A percentile compares a stretch with the other conserved stretches of the same genome.
phyloP scores from a whole-genome alignment of 345 rosid genomes.

The Moringa oleifera region DNA sequence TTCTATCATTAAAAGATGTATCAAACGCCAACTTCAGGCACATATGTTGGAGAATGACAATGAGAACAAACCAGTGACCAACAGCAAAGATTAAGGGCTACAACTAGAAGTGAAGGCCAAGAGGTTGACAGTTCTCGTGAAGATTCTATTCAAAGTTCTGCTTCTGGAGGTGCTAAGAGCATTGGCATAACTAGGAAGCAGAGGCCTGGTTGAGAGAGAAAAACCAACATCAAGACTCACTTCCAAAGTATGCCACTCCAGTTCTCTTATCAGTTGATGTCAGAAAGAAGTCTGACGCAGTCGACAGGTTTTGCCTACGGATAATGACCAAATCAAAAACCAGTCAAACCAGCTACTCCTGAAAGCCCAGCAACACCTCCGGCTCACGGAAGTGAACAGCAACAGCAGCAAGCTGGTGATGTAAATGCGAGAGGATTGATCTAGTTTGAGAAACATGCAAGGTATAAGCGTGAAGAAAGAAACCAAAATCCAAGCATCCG shows the following conservation, averaged over 20 bases:
- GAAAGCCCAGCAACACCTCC: conserved; percentile 52
- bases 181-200: conserved; percentile 76
- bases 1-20: conserved; percentile 79
- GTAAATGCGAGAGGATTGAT: conserved; percentile 18
- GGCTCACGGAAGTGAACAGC: conserved; percentile 40
- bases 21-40: conserved; percentile 71
- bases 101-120: no score
- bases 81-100: conserved; percentile 98
- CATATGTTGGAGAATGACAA: conserved; percentile 85
- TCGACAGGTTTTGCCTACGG: conserved; percentile 81
- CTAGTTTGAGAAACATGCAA: no score
- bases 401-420: conserved; percentile 25
- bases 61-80: conserved; percentile 95
- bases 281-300: conserved; percentile 67
- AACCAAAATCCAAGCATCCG: no score
- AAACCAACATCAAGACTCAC: conserved; percentile 72
- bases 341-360: conserved; percentile 60
- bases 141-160: no score
- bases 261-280: conserved; percentile 72
- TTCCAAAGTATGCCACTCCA: conserved; percentile 70
- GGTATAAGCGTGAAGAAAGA: no score
- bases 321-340: conserved; percentile 89
- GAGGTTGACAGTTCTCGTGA: no score
- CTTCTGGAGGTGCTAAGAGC: conserved; percentile 71
- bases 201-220: conserved; percentile 91